phyloP scores from a whole-genome alignment of 2,329 filamentous ascomycete species.

The Falciphora oryzae region DNA sequence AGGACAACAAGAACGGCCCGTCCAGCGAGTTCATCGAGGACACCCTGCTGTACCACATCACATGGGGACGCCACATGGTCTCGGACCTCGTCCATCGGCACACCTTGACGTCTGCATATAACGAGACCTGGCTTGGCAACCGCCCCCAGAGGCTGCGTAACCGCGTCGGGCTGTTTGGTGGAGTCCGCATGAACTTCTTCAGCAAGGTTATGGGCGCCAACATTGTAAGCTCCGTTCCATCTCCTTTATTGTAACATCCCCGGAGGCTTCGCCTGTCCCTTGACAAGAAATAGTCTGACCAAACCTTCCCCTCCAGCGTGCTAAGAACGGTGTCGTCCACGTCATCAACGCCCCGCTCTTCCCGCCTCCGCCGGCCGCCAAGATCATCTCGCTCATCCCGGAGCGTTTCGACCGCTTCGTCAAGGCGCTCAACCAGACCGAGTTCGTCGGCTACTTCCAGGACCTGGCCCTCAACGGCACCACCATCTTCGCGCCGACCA shows the following conservation, averaged over 20 bases:
- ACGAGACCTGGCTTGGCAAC: conserved; percentile 53
- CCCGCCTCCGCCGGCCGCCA: conserved; percentile 60
- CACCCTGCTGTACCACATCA: conserved; percentile 70
- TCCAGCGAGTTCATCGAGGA: conserved; percentile 64
- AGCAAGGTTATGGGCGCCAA: conserved; percentile 64
- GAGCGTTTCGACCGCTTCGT: conserved; percentile 72
- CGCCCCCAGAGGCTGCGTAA: conserved; percentile 68
- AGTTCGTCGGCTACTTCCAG: conserved; percentile 57
- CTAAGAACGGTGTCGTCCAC: conserved; percentile 77
- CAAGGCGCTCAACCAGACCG: conserved; percentile 68
- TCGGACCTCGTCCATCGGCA: conserved; percentile 60
- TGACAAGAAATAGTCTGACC: background rate
- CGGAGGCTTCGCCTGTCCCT: background rate
- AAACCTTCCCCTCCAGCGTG: conserved; percentile 40
- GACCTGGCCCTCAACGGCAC: conserved; percentile 52
- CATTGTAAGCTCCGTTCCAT: conserved; percentile 46
- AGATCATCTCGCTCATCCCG: conserved; percentile 59
- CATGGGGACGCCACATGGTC: conserved; percentile 60
- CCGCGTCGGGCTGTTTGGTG: conserved; percentile 49
- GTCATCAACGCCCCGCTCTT: conserved; percentile 69
- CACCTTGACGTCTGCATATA: conserved; percentile 66
- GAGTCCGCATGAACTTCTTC: conserved; percentile 72
- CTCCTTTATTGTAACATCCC: too few relatives aligned
- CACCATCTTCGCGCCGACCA: conserved; percentile 77
- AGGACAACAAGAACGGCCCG: conserved; percentile 41